These are phyloP conservation scores for Lodderomyces parapsilosis DNA, from an alignment of 1,139 yeast species.

Conservation along the genomic window DNA sequence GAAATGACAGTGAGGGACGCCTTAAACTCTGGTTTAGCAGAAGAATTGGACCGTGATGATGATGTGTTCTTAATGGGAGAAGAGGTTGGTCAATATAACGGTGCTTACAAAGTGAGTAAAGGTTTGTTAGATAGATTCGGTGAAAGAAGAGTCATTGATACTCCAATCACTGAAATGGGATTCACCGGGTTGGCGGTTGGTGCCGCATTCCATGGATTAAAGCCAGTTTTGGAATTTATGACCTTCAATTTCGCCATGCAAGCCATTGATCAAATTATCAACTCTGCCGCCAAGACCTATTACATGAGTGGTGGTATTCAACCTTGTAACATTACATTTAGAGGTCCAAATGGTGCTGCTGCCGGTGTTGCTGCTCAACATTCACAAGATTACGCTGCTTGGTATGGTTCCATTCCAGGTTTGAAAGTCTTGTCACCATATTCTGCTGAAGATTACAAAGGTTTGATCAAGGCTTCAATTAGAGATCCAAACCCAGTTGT, in stretches of 20 bases:
- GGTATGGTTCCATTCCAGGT: constrained; percentile 99
- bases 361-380: constrained; percentile 99
- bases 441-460: constrained; percentile 95
- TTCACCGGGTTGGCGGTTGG: constrained; percentile 98
- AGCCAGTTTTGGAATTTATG: constrained; percentile 98
- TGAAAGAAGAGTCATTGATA: constrained; percentile 92
- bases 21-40: constrained; percentile 90
- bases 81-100: constrained; percentile 98
- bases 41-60: constrained; percentile 95
- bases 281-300: constrained; percentile 97
- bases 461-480: constrained; percentile 91
- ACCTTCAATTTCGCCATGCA: constrained; percentile 99
- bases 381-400: constrained; percentile 94
- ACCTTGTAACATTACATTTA: constrained; percentile 94
- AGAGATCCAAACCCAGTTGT: constrained; percentile 99
- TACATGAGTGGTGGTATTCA: constrained; percentile 99
- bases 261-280: constrained; percentile 95
- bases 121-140: constrained; percentile 97
- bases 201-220: constrained; percentile 94
- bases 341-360: constrained; percentile 99
- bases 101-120: constrained; percentile 97
- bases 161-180: constrained; percentile 99
- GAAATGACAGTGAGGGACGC: constrained; percentile 96
- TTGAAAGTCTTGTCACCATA: constrained; percentile 94
- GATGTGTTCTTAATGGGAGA: constrained; percentile 96